Percentiles rank a stretch among this genome's conserved stretches.
Evolutionary conservation across 768 basidiomycete genomes (phyloP).

Genomic region (Calocera viscosa): DNA sequence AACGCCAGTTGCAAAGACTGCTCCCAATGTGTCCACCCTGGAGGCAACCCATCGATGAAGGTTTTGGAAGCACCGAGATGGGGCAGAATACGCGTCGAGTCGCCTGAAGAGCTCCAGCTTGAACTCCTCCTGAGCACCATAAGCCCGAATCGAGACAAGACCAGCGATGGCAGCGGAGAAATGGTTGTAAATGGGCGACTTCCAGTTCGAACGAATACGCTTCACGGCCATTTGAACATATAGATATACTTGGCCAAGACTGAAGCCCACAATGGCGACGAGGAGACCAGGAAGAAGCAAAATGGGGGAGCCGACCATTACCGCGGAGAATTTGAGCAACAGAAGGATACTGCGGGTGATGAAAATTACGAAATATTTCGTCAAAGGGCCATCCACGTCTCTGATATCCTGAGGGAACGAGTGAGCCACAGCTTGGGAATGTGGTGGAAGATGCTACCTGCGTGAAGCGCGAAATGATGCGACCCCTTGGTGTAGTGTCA

Average conservation of each 20-base stretch:
- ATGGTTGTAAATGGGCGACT: conserved; percentile 39
- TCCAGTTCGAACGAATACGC: conserved; percentile 42
- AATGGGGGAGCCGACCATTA: conserved; percentile 35
- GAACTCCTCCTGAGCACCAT: conserved; percentile 43
- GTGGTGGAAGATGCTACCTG: conserved; percentile 15
- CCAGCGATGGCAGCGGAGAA: conserved; percentile 49
- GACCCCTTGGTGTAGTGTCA: conserved; percentile 40
- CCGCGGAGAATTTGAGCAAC: conserved; percentile 34
- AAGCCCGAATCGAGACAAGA: conserved; percentile 49
- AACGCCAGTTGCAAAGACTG: conserved; percentile 41
- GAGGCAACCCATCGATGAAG: conserved; percentile 36
- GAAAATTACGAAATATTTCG: conserved; percentile 21
- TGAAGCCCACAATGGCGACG: conserved; percentile 34
- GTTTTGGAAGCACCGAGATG: conserved; percentile 21
- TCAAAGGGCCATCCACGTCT: conserved; percentile 21
- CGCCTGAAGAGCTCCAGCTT: conserved; percentile 30
- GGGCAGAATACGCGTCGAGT: conserved; percentile 22
- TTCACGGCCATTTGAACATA: conserved; percentile 45
- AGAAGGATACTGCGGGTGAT: conserved; percentile 29
- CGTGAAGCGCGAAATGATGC: conserved; percentile 54
- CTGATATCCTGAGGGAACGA: conserved; percentile 37
- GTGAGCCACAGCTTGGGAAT: not conserved
- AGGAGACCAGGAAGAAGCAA: conserved; percentile 38
- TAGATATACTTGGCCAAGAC: conserved; percentile 41
- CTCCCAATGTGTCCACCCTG: conserved; percentile 49